These are phyloP conservation scores for Noccaea caerulescens DNA, from an alignment of 345 rosid species.

Conservation along the genomic window DNA sequence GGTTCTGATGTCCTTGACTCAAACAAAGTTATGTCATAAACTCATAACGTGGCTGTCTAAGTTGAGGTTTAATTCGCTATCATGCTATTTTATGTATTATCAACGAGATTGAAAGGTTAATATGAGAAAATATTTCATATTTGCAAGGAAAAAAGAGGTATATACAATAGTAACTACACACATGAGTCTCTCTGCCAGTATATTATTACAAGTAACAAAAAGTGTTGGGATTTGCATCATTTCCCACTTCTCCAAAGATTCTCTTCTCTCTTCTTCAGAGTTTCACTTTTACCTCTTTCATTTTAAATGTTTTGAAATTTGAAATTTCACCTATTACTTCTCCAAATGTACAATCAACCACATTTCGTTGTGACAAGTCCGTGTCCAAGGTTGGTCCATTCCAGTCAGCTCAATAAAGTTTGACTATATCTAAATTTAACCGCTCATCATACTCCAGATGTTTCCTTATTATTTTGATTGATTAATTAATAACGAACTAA, in stretches of 20 bases:
- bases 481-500: neutral
- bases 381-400: slow-evolving; percentile 3
- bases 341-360: slow-evolving; percentile 1
- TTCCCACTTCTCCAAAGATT: slow-evolving; percentile 45
- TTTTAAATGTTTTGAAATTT: neutral
- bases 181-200: neutral
- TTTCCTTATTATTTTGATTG: neutral
- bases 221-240: slow-evolving; percentile 52
- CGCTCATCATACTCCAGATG: neutral
- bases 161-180: neutral
- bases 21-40: neutral
- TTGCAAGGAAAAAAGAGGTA: neutral
- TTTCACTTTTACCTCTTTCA: slow-evolving; percentile 23
- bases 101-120: neutral
- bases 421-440: neutral
- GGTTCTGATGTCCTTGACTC: too few species aligned
- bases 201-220: slow-evolving; percentile 6
- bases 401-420: slow-evolving; percentile 8
- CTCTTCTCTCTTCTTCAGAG: slow-evolving; percentile 4
- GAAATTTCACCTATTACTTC: neutral
- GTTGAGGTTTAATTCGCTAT: neutral
- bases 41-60: neutral
- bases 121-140: slow-evolving; percentile 7
- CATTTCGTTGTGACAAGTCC: neutral
- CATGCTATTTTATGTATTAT: neutral